Percentiles rank a stretch among this genome's conserved stretches.
Conservation (phyloP, 2,329 filamentous ascomycete genomes). For the Fusarium multiceps region DNA sequence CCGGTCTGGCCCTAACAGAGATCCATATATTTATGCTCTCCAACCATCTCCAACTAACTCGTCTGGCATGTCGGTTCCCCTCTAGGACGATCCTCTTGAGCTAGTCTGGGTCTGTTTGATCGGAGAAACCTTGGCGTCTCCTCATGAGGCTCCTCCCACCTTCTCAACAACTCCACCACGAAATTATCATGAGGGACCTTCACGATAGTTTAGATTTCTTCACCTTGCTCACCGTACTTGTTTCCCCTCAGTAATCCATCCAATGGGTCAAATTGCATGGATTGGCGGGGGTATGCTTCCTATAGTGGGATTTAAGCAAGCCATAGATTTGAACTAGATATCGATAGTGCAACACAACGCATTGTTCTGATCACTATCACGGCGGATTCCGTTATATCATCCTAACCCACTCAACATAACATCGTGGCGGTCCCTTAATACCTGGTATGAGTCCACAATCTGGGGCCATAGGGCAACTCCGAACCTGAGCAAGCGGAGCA, state of each 20-base stretch:
- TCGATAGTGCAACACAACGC: constrained; percentile 36
- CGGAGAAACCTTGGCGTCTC: constrained; percentile 22
- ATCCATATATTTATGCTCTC: constrained; percentile 9
- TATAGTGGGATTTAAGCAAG: constrained; percentile 15
- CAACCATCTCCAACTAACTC: constrained; percentile 20
- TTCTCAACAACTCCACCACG: constrained; percentile 36
- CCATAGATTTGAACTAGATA: constrained; percentile 22
- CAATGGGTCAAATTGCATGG: constrained; percentile 12
- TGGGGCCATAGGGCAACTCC: constrained; percentile 2
- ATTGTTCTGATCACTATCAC: constrained; percentile 34
- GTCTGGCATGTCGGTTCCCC: background rate
- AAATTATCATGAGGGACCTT: constrained; percentile 30
- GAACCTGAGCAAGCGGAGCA: background rate
- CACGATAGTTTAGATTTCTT: constrained; percentile 37
- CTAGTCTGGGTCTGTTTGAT: constrained; percentile 13
- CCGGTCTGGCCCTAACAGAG: background rate
- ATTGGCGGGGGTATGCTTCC: constrained; percentile 18
- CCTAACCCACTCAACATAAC: background rate
- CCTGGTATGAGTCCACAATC: constrained; percentile 3
- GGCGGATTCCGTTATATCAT: background rate
- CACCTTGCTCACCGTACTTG: constrained; percentile 11
- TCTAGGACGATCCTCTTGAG: constrained; percentile 1
- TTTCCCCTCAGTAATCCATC: background rate
- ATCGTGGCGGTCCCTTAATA: background rate
- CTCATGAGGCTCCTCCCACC: constrained; percentile 36